A percentile compares a stretch with the other conserved stretches of the same genome.
These are phyloP conservation scores for Postia placenta DNA, from an alignment of 768 basidiomycete genomes.

Conservation along the genomic window DNA sequence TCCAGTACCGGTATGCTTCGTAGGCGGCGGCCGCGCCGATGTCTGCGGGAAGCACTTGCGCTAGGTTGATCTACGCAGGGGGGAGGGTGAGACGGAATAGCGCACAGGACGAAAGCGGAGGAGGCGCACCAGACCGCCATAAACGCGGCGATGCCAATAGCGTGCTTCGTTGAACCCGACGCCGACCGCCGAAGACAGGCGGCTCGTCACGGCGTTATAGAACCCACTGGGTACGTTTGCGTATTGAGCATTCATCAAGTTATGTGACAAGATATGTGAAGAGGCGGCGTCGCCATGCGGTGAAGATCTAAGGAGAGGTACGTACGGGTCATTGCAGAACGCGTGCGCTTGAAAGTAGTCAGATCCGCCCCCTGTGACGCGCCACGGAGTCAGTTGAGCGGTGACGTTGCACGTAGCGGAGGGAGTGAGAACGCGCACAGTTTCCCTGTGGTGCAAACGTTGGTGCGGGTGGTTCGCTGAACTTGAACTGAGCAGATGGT, in stretches of 20 bases:
- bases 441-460: slow-evolving; percentile 40
- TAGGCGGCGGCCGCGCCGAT: slow-evolving; percentile 79
- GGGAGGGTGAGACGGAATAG: background rate
- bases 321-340: slow-evolving; percentile 50
- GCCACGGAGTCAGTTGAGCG: background rate
- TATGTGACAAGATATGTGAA: background rate
- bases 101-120: background rate
- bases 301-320: background rate
- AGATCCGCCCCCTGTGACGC: slow-evolving; percentile 45
- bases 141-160: slow-evolving; percentile 61
- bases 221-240: slow-evolving; percentile 20
- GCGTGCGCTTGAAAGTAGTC: slow-evolving; percentile 65
- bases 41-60: slow-evolving; percentile 49
- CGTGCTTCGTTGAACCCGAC: slow-evolving; percentile 56
- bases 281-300: background rate
- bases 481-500: slow-evolving; percentile 25
- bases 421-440: slow-evolving; percentile 33
- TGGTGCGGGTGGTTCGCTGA: slow-evolving; percentile 28
- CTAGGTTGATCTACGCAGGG: slow-evolving; percentile 42
- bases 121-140: slow-evolving; percentile 46
- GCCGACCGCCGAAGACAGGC: slow-evolving; percentile 28
- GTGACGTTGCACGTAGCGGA: background rate
- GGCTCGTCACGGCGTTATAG: slow-evolving; percentile 31
- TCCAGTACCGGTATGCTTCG: slow-evolving; percentile 70
- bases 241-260: background rate